Base-by-base conservation (phyloP, 1,284 basidiomycete species). In the Trichosporon asahii region DNA sequence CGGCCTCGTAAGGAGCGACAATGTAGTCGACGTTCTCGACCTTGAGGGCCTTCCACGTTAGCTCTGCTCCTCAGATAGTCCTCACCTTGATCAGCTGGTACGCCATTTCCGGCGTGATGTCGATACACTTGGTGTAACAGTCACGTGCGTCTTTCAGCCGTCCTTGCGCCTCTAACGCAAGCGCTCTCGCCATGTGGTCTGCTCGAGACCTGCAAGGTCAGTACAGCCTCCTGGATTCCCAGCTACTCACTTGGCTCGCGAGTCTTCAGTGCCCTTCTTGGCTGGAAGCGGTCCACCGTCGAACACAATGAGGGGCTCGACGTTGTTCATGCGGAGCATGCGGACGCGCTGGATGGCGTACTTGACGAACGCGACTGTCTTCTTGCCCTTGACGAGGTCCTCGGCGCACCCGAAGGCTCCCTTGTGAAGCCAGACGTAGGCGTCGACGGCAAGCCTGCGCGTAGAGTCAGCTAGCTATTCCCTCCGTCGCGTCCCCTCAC, bases 1-100 rank as follows among this genome's bases (percentile, higher is more conserved):
- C 97, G 0, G 97, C 97, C 85, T 99, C 97, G 83, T 99, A 99
- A 0, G 97, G 97, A 4, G 97, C 97, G 5, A 99, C 97, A 29
- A 99, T 86, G 80, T 97, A 98, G 27, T 88, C 82, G 15, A 97
- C 88, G 25, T 85, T 84, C 79, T 95, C 93, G 6, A 90, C 91
- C 66, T 88, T 88, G 44, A 98, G 85, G 3, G 92, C 94, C 93
- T 96, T 76, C 11, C 23, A 14, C 5, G 49, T 73, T 63, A 72
- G 70, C 18, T 63, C 11, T 14, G 14, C 23, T 7, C 31, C 9
- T n/a, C n/a, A 18, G 1, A 25, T n/a, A 2, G 1, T 31, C 76
- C 85, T 66, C 76, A 90, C 94, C 88, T 99, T 98, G 86, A 99
- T 98, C 73, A 98, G 86, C 83, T 99, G 96, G 80, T 89, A 95